Percentiles rank a stretch among this genome's conserved stretches.
Conservation (phyloP, 2,329 filamentous ascomycete species). For the Pestalotiopsis sp. region DNA sequence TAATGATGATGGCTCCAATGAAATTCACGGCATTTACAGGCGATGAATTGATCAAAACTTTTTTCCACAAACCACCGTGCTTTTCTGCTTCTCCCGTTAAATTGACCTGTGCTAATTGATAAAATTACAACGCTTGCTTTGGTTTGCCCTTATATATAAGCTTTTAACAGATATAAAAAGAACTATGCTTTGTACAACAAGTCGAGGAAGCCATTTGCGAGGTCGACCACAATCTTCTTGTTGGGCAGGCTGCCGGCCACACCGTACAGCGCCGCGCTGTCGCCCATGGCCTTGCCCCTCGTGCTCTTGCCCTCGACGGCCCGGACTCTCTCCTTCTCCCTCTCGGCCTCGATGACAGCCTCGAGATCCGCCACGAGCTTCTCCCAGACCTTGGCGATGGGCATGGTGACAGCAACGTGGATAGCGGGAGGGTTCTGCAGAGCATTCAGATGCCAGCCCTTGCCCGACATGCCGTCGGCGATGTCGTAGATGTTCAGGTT, state of each 20-base stretch:
- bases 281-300: slow-evolving; percentile 69
- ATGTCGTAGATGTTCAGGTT: slow-evolving; percentile 93
- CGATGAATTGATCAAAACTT: not conserved
- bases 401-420: slow-evolving; percentile 90
- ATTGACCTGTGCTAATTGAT: not conserved
- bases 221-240: slow-evolving; percentile 88
- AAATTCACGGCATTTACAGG: not conserved
- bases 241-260: slow-evolving; percentile 94
- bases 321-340: slow-evolving; percentile 76
- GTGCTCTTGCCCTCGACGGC: slow-evolving; percentile 66
- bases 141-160: not conserved
- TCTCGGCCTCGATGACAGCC: slow-evolving; percentile 67
- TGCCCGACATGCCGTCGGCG: slow-evolving; percentile 79
- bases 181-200: slow-evolving; percentile 81
- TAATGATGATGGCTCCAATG: not conserved
- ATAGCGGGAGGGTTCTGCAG: slow-evolving; percentile 90
- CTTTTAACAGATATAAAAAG: not conserved
- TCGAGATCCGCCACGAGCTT: slow-evolving; percentile 73
- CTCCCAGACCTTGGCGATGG: slow-evolving; percentile 80
- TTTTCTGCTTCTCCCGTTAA: not conserved
- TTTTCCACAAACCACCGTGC: not conserved
- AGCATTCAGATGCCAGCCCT: slow-evolving; percentile 95
- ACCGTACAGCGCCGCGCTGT: slow-evolving; percentile 87
- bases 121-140: not conserved
- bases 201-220: slow-evolving; percentile 90